Conservation (phyloP, 345 rosid species). For the Punica granatum region DNA sequence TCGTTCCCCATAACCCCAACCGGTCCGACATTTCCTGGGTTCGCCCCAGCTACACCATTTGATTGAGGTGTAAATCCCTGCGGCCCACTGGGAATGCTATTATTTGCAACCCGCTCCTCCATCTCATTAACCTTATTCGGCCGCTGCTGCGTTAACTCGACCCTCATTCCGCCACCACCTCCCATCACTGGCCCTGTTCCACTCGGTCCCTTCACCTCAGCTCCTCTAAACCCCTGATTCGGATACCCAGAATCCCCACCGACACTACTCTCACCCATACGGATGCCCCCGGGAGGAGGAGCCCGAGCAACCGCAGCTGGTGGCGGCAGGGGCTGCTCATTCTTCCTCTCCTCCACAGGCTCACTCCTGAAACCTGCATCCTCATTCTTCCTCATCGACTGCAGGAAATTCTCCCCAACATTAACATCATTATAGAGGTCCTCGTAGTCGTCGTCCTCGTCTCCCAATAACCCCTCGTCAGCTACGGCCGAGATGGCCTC, state of each 20-base stretch:
- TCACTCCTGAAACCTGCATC: constrained; percentile 28
- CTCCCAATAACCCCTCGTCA: constrained; percentile 56
- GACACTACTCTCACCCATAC: constrained; percentile 26
- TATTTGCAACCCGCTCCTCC: constrained; percentile 28
- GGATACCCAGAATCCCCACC: constrained; percentile 23
- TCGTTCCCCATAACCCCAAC: constrained; percentile 22
- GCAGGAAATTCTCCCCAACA: constrained; percentile 72
- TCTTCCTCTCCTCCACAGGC: constrained; percentile 11
- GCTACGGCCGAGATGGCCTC: constrained; percentile 68
- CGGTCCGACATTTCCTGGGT: constrained; percentile 13
- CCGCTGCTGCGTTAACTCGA: constrained; percentile 47
- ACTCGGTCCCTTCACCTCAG: constrained; percentile 19
- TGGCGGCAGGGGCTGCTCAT: constrained; percentile 11
- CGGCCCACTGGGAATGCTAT: constrained; percentile 9
- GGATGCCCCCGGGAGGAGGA: constrained; percentile 31
- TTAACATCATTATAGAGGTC: constrained; percentile 80
- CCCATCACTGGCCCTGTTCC: constrained; percentile 13
- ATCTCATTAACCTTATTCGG: constrained; percentile 25
- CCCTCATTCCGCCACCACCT: constrained; percentile 47
- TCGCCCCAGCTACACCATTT: constrained; percentile 14
- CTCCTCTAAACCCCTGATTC: constrained; percentile 28
- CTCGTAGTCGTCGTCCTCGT: constrained; percentile 73
- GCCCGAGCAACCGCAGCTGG: constrained; percentile 21
- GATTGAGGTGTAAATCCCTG: constrained; percentile 19
- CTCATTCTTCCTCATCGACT: constrained; percentile 46